Conservation (phyloP, 176 grass and related monocot genomes). For the barley (Hordeum vulgare) region DNA sequence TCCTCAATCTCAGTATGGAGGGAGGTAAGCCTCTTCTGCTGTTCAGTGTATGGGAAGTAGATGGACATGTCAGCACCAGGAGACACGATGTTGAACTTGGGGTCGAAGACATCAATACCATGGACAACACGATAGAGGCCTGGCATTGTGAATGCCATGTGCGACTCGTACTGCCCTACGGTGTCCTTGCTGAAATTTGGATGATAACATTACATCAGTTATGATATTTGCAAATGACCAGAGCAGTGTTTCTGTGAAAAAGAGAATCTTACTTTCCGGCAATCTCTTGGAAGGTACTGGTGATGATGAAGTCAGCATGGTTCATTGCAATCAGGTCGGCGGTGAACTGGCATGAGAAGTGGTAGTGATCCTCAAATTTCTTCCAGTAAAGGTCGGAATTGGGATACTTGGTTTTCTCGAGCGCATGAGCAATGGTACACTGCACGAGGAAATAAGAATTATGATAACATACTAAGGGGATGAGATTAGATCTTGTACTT, state of each 20-base stretch:
- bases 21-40: slow-evolving; percentile 59
- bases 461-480: not conserved
- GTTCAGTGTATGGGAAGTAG: slow-evolving; percentile 65
- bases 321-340: slow-evolving; percentile 81
- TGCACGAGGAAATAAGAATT: slow-evolving; percentile 16
- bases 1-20: slow-evolving; percentile 71
- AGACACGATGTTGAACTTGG: slow-evolving; percentile 81
- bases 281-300: slow-evolving; percentile 78
- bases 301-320: slow-evolving; percentile 82
- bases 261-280: slow-evolving; percentile 52
- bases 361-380: slow-evolving; percentile 80
- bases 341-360: slow-evolving; percentile 84
- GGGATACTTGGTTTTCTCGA: slow-evolving; percentile 81
- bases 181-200: slow-evolving; percentile 63
- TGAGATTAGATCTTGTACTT: not conserved
- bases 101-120: slow-evolving; percentile 83
- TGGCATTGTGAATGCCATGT: slow-evolving; percentile 70
- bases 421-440: slow-evolving; percentile 81
- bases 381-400: slow-evolving; percentile 83
- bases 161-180: slow-evolving; percentile 74
- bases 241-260: not conserved
- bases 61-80: slow-evolving; percentile 72
- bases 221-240: not conserved
- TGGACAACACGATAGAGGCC: slow-evolving; percentile 72
- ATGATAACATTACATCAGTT: not conserved